Conservation (phyloP, 2,329 filamentous ascomycete species). For the Ilyonectria mors-panacis region DNA sequence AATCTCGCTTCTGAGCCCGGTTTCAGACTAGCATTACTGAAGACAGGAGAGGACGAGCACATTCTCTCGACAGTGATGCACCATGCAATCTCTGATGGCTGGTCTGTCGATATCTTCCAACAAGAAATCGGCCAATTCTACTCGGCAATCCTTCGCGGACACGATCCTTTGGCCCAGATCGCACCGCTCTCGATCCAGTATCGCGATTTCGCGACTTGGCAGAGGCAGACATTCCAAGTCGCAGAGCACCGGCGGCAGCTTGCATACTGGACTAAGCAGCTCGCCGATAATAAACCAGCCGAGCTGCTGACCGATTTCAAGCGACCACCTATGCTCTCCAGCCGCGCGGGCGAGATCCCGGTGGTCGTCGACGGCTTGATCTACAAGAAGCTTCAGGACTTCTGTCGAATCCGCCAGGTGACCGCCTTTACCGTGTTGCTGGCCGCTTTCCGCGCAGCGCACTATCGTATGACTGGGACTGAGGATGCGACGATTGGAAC, state of each 20-base stretch:
- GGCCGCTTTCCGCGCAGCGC: constrained; percentile 41
- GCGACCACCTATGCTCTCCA: constrained; percentile 25
- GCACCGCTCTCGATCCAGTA: too few relatives aligned
- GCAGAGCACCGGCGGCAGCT: constrained; percentile 23
- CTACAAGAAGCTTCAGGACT: constrained; percentile 20
- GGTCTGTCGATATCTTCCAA: constrained; percentile 28
- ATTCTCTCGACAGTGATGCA: constrained; percentile 36
- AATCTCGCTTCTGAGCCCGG: constrained; percentile 24
- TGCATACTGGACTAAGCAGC: constrained; percentile 11
- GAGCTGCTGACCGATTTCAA: constrained; percentile 24
- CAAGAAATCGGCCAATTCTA: too few relatives aligned
- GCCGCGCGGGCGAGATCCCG: constrained; percentile 14
- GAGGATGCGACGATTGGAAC: constrained; percentile 42
- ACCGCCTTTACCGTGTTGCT: constrained; percentile 33
- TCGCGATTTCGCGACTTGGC: neutral
- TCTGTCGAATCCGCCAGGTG: constrained; percentile 24
- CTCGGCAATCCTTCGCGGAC: too few relatives aligned
- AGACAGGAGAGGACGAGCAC: constrained; percentile 12
- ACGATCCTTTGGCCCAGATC: too few relatives aligned
- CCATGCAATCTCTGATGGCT: constrained; percentile 42
- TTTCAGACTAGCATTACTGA: constrained; percentile 27
- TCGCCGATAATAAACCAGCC: constrained; percentile 21
- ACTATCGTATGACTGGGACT: constrained; percentile 43
- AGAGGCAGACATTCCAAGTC: constrained; percentile 47
- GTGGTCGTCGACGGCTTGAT: constrained; percentile 20